phyloP scores from a whole-genome alignment of 805 yeast species.

The Metschnikowia kunwiensis region DNA sequence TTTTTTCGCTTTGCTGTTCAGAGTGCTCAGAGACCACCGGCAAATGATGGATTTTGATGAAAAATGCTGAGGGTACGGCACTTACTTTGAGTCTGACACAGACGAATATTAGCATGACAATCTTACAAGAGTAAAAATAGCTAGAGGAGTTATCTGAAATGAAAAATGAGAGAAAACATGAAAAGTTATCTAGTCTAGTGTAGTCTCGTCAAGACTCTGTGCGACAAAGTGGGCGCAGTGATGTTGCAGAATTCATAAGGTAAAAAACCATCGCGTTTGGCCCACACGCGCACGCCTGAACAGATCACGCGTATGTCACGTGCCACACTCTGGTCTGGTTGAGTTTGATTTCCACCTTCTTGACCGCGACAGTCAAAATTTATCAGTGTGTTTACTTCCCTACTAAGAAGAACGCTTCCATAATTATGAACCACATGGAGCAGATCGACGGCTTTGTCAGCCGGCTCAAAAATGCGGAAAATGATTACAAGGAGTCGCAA shows the following conservation, averaged over 20 bases:
- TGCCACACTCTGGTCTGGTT: constrained; percentile 10
- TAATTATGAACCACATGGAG: constrained; percentile 42
- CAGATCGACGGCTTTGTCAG: constrained; percentile 69
- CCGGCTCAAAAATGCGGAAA: constrained; percentile 52
- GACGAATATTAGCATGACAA: no score
- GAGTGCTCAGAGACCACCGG: constrained; percentile 11
- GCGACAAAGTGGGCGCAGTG: no score
- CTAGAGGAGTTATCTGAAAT: no score
- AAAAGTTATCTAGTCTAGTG: no score
- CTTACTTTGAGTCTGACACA: no score
- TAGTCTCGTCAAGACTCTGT: no score
- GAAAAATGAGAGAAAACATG: no score
- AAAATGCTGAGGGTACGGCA: constrained; percentile 4
- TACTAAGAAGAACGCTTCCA: neutral
- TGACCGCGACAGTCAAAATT: constrained; percentile 10
- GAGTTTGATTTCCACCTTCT: constrained; percentile 8
- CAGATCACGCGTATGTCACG: constrained; percentile 32
- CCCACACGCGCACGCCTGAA: no score
- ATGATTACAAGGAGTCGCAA: constrained; percentile 60
- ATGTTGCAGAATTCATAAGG: no score
- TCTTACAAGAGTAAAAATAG: no score
- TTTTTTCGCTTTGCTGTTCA: constrained; percentile 17
- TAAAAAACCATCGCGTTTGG: no score
- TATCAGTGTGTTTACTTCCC: constrained; percentile 3
- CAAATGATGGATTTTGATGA: constrained; percentile 6